Conservation (phyloP, 805 yeast genomes). For the Isabelozyma pseudorhagii region DNA sequence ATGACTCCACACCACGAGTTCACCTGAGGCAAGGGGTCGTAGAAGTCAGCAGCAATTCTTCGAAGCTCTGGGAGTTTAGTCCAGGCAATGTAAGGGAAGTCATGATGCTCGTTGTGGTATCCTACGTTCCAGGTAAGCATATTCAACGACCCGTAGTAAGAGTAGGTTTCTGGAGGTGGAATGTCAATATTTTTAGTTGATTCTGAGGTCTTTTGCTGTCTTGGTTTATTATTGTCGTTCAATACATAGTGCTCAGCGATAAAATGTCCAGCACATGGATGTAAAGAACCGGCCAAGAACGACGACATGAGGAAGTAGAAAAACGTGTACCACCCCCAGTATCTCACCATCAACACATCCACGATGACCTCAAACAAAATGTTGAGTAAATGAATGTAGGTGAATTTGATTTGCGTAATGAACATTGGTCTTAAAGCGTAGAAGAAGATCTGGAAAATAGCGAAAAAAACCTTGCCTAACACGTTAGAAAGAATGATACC, state of each 20-base stretch:
- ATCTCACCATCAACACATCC: slow-evolving; percentile 54
- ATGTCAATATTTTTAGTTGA: slow-evolving; percentile 25
- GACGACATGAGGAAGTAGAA: slow-evolving; percentile 71
- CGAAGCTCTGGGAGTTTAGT: slow-evolving; percentile 65
- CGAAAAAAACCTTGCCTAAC: slow-evolving; percentile 86
- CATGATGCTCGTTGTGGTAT: slow-evolving; percentile 92
- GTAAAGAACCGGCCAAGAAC: slow-evolving; percentile 86
- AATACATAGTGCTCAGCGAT: slow-evolving; percentile 91
- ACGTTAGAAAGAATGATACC: slow-evolving; percentile 71
- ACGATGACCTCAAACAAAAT: slow-evolving; percentile 55
- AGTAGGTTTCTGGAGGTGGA: slow-evolving; percentile 74
- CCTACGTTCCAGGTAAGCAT: slow-evolving; percentile 89
- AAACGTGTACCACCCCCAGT: slow-evolving; percentile 64
- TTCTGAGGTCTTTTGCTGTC: slow-evolving; percentile 17
- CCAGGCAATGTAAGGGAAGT: slow-evolving; percentile 94
- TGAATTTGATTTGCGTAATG: slow-evolving; percentile 69
- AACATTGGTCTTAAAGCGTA: slow-evolving; percentile 91
- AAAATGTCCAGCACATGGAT: slow-evolving; percentile 94
- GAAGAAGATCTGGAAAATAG: slow-evolving; percentile 83
- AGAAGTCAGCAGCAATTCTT: slow-evolving; percentile 72
- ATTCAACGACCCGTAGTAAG: slow-evolving; percentile 82
- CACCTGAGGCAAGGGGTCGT: slow-evolving; percentile 74
- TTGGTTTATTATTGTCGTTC: slow-evolving; percentile 48
- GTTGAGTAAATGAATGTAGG: slow-evolving; percentile 71
- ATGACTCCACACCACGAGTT: slow-evolving; percentile 77